Base-by-base conservation (phyloP, 2,329 filamentous ascomycete species). In the Venturia oleaginea region DNA sequence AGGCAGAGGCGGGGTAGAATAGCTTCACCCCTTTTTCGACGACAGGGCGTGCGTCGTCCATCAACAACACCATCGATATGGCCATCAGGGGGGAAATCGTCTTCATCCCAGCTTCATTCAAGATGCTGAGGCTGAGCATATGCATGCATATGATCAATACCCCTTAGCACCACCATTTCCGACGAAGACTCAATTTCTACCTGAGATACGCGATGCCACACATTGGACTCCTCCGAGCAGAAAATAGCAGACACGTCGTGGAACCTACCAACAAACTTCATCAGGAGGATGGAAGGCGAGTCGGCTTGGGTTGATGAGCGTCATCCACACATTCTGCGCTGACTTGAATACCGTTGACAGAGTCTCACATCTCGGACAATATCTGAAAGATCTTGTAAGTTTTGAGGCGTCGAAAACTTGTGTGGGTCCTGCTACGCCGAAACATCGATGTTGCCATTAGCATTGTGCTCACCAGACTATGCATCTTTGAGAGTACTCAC, bases 161-260 rank as follows among this genome's bases (percentile, higher is more conserved):
- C 15, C 24, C 51, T 19, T n/a, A 57, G 51, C 34, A 57, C 27
- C 10, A 57, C 30, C 8, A 37, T 30, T n/a, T 57, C 17, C 51
- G 10, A 27, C 30, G 51, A 57, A 34, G 27, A 55, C 19, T 6
- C 24, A 34, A 6, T 34, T 19, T 55, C 22, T 27, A 57, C 17
- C 27, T 57, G 30, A 57, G 48, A 55, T 55, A 55, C 11, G 24
- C 27, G 48, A 55, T 32, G 48, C 48, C 48, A 57, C 34, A 57
- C 30, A 15, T n/a, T n/a, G 11, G 19, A 34, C n/a, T 8, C 4
- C 27, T 57, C 27, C 51, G 15, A 34, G 30, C 15, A 34, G 1
- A 5, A n/a, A 15, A 55, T 22, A n/a, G 19, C 24, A 34, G 7
- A 15, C 34, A 57, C 27, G 30, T 22, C 15, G 51, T 57, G 51